Conservation (phyloP, 1,139 yeast genomes). For the Yamadazyma aaseri region DNA sequence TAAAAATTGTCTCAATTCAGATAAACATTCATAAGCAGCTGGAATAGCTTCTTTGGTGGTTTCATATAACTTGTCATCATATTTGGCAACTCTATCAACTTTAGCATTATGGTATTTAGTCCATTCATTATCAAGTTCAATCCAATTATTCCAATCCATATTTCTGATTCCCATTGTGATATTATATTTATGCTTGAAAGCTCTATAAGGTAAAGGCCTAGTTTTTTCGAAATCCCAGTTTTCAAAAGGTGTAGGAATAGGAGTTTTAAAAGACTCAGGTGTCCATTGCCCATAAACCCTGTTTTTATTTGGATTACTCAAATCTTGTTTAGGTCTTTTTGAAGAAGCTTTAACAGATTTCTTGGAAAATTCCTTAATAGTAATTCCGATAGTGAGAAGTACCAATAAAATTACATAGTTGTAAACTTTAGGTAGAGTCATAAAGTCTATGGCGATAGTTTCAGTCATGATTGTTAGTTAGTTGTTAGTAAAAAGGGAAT, state of each 20-base stretch:
- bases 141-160: slow-evolving; percentile 61
- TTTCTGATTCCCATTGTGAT: slow-evolving; percentile 65
- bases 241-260: slow-evolving; percentile 45
- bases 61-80: slow-evolving; percentile 49
- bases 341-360: slow-evolving; percentile 1
- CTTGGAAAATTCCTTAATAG: slow-evolving; percentile 5
- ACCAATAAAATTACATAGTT: slow-evolving; percentile 9
- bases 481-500: no score
- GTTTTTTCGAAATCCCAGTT: slow-evolving; percentile 53
- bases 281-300: slow-evolving; percentile 45
- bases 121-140: slow-evolving; percentile 68
- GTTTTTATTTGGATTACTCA: slow-evolving; percentile 8
- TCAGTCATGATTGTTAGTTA: slow-evolving; percentile 1
- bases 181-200: slow-evolving; percentile 56
- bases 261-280: slow-evolving; percentile 51
- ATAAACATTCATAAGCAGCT: slow-evolving; percentile 57
- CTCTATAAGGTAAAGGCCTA: slow-evolving; percentile 59
- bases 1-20: slow-evolving; percentile 51
- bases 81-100: slow-evolving; percentile 43
- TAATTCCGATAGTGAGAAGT: slow-evolving; percentile 7
- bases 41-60: slow-evolving; percentile 51
- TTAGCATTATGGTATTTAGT: slow-evolving; percentile 52
- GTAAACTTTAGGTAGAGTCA: slow-evolving; percentile 5
- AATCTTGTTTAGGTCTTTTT: slow-evolving; percentile 1
- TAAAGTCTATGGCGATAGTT: slow-evolving; percentile 1